Base-by-base conservation (phyloP, 441 rosid genomes). In the Eugenia klotzschiana region DNA sequence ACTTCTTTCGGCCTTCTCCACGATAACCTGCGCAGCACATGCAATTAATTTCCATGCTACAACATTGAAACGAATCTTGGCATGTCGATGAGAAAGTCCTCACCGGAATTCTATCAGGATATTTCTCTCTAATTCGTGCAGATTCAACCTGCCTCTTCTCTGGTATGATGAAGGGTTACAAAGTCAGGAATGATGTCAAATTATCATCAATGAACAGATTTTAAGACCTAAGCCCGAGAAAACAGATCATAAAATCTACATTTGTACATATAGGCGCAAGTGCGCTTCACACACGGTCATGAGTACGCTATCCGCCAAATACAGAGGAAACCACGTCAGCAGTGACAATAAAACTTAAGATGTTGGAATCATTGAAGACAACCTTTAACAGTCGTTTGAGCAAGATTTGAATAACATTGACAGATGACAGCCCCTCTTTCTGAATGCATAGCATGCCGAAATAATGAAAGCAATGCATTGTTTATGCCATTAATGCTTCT, bases 1-100 rank as follows among this genome's bases (percentile, higher is more conserved):
- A 53, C 89, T 86, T 82, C 86, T 87, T 51, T 87, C 90, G 22
- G 92, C 91, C 87, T 79, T 91, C 89, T 91, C 93, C 80, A 91
- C 92, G 23, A 90, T 91, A 54, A 91, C 90, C 93, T 91, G 86
- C 41, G 87, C 6, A 14, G 27, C 8, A 20, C 49, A 52, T 80
- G 37, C 11, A 5, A 27, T 74, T n/a, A 82, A 55, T 69, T 69
- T 69, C 6, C 77, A 20, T 69, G 77, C 25, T n/a, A 33, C 14
- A 37, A 69, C 46, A 69, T 5, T 5, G 14, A 33, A 33, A 37
- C 77, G 10, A 37, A 69, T 40, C 46, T 69, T 33, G 77, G 77
- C 77, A 69, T 5, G 49, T 4, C 1, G 2, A 37, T 69, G 77
- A 5, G 46, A 69, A 69, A 69, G 46, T 69, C 22, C 77, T 69